Evolutionary conservation across 257 asterid genomes (phyloP), one percentile per base, ranked within the genome.

Genomic region (Solanum etuberosum): DNA sequence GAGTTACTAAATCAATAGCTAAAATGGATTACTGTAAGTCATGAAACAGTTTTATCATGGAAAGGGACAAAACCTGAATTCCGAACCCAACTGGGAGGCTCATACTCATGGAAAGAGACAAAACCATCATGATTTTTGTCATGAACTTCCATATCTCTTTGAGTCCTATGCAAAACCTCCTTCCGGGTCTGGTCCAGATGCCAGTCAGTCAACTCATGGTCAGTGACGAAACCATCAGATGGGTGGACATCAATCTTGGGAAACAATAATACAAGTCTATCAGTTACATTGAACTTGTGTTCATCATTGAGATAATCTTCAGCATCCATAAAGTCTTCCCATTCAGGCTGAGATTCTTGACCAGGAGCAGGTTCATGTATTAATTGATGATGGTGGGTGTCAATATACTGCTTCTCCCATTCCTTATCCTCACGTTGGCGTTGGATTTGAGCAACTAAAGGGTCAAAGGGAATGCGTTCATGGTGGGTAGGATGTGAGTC

Each of bases 231-330:
- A 85, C 98, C 98, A 93, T 97, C 98, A 16, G 71, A 48, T 10
- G 98, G 99, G 86, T 89, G 91, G 14, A 94, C 92, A 88, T 97
- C 99, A 86, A 97, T 92, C 93, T 92, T 94, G 13, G 99, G 99
- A 89, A 97, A 97, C 87, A 97, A 86, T 27, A 93, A 31, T 68
- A 94, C 87, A 88, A 97, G 91, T 91, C 99, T 93, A 85, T 92
- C 87, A 21, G 98, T 97, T 25, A 97, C 95, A 85, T 97, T 97
- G 89, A 97, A 97, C 92, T 89, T 95, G 86, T 93, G 97, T 92
- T 94, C 98, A 35, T 94, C 98, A 81, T 97, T 97, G 88, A 97
- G 83, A 85, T 94, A 97, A 88, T 97, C 99, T 92, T 97, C 99
- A 25, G 96, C 98, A 88, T 94, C 90, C 93, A 93, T 90, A 89